Evolutionary conservation across 108 stramenopile species (phyloP).

Genomic region (Schizochytrium sp.): DNA sequence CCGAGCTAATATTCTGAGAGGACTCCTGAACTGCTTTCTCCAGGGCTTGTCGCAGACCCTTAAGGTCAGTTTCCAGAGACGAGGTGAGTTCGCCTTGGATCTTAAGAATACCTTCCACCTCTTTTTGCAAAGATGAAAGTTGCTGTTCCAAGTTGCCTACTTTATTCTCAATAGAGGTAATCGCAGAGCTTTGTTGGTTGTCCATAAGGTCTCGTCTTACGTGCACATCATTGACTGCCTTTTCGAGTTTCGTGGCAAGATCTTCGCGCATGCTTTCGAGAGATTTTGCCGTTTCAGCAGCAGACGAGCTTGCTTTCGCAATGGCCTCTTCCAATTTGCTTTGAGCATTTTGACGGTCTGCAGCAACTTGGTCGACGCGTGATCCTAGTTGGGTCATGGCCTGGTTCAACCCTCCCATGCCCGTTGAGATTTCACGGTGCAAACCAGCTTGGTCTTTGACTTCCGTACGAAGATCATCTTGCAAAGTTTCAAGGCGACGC

Average conservation of each 20-base stretch:
- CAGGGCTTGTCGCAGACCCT: background rate
- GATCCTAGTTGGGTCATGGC: background rate
- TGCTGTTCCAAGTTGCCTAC: no score
- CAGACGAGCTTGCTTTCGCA: background rate
- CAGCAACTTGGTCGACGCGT: background rate
- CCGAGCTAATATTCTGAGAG: background rate
- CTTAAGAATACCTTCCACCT: no score
- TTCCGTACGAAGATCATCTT: conserved; percentile 33
- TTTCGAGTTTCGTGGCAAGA: background rate
- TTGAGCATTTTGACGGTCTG: background rate
- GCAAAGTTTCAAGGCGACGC: background rate
- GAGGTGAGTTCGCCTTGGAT: no score
- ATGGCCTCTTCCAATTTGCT: background rate
- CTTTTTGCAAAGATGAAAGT: no score
- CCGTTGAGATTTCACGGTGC: conserved; percentile 11
- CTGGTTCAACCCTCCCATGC: background rate
- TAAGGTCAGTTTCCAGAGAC: background rate
- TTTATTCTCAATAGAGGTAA: no score
- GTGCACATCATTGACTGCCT: background rate
- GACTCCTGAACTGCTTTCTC: background rate
- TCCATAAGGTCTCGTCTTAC: no score
- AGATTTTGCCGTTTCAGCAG: no score
- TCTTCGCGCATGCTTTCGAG: no score
- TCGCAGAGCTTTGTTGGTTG: no score
- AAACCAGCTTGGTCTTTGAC: background rate